Conservation (phyloP, 1,284 basidiomycete genomes). For the Trichosporon sp. region DNA sequence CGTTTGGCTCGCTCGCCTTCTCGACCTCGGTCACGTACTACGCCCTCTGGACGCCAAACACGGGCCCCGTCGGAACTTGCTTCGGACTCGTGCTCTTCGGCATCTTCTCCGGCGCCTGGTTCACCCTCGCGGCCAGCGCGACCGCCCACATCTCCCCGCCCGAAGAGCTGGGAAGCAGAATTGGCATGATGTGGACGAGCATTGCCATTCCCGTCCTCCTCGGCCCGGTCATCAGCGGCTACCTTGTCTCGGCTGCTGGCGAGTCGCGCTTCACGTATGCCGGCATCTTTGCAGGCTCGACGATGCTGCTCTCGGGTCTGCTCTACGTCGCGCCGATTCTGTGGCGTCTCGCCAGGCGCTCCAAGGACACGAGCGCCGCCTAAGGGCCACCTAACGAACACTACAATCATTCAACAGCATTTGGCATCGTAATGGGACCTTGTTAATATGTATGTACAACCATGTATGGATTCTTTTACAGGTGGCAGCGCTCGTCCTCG, state of each 20-base stretch:
- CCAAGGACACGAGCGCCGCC: background rate
- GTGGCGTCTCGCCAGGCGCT: conserved; percentile 19
- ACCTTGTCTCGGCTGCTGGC: conserved; percentile 32
- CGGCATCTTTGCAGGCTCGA: conserved; percentile 44
- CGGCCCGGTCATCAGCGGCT: conserved; percentile 23
- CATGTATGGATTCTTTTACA: conserved; percentile 5
- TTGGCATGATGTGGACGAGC: conserved; percentile 53
- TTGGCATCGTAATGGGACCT: background rate
- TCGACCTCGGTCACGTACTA: conserved; percentile 30
- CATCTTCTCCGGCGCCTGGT: conserved; percentile 45
- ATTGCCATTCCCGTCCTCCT: conserved; percentile 41
- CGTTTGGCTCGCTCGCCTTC: conserved; percentile 32
- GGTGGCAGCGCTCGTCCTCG: conserved; percentile 1
- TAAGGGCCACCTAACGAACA: background rate
- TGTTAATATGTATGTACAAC: background rate
- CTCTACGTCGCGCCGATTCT: conserved; percentile 39
- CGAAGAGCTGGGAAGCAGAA: conserved; percentile 43
- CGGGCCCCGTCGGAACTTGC: conserved; percentile 31
- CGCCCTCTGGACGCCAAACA: conserved; percentile 37
- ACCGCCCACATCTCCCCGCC: conserved; percentile 27
- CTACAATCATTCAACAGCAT: background rate
- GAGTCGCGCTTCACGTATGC: conserved; percentile 41
- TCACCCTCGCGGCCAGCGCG: conserved; percentile 46
- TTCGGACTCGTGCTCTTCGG: conserved; percentile 52
- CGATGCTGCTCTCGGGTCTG: conserved; percentile 38